phyloP scores from a whole-genome alignment of 495 filamentous ascomycete genomes.

The Letharia lupina region DNA sequence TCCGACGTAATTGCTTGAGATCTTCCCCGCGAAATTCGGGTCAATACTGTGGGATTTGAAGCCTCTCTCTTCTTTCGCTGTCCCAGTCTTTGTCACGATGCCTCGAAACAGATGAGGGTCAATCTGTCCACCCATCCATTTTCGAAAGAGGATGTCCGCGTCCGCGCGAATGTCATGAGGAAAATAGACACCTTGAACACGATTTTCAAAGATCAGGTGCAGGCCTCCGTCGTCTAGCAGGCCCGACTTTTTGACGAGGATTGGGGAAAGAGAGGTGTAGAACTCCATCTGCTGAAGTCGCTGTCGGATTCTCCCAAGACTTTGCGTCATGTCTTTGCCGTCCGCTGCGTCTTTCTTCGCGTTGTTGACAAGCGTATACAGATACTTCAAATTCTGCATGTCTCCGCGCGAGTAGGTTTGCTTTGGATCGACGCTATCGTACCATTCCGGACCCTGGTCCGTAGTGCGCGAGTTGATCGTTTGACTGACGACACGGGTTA shows the following conservation, averaged over 20 bases:
- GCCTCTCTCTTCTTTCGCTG: slow-evolving; percentile 16
- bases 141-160: slow-evolving; percentile 31
- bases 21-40: slow-evolving; percentile 22
- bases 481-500: background rate
- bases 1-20: slow-evolving; percentile 33
- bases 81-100: slow-evolving; percentile 28
- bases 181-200: slow-evolving; percentile 16
- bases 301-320: slow-evolving; percentile 21
- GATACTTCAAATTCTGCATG: slow-evolving; percentile 6
- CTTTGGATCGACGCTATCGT: background rate
- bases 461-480: background rate
- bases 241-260: slow-evolving; percentile 29
- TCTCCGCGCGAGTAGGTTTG: background rate
- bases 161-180: slow-evolving; percentile 40
- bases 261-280: slow-evolving; percentile 24
- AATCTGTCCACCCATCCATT: slow-evolving; percentile 35
- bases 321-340: background rate
- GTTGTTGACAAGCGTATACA: slow-evolving; percentile 11
- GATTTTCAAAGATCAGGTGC: slow-evolving; percentile 29
- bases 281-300: slow-evolving; percentile 31
- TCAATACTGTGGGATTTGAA: slow-evolving; percentile 27
- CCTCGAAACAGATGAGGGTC: slow-evolving; percentile 42
- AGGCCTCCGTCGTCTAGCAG: slow-evolving; percentile 36
- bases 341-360: slow-evolving; percentile 4
- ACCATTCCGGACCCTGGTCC: background rate